A percentile compares a stretch with the other conserved stretches of the same genome.
Evolutionary conservation across 805 yeast genomes (phyloP).

Genomic region (Naumovozyma dairenensis): DNA sequence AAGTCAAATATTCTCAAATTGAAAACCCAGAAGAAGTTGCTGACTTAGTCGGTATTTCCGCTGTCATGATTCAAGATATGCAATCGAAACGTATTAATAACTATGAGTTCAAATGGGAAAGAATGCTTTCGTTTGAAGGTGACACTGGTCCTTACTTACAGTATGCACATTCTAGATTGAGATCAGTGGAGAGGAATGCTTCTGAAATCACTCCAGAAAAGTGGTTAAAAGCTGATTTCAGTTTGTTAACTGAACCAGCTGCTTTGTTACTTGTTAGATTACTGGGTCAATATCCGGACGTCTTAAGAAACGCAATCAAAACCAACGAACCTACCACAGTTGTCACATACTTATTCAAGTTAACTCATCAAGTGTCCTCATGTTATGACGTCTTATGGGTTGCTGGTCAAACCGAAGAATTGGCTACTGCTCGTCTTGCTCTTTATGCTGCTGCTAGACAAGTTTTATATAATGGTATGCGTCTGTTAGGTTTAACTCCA

Average conservation of each 20-base stretch:
- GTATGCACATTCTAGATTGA: constrained; percentile 94
- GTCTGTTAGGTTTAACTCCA: constrained; percentile 86
- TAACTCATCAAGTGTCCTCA: constrained; percentile 91
- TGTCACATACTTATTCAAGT: constrained; percentile 84
- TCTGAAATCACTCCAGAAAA: constrained; percentile 35
- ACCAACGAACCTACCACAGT: constrained; percentile 88
- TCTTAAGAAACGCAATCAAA: constrained; percentile 68
- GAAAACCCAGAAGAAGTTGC: constrained; percentile 92
- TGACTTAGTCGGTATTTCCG: constrained; percentile 90
- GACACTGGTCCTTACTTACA: constrained; percentile 98
- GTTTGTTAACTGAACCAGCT: constrained; percentile 57
- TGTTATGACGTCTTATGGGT: constrained; percentile 95
- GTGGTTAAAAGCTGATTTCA: constrained; percentile 42
- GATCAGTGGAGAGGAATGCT: constrained; percentile 87
- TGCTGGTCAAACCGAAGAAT: constrained; percentile 81
- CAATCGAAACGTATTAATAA: constrained; percentile 93
- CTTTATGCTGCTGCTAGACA: constrained; percentile 83
- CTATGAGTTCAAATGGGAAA: constrained; percentile 93
- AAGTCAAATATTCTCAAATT: constrained; percentile 82
- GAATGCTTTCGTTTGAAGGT: constrained; percentile 97
- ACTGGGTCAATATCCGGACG: constrained; percentile 86
- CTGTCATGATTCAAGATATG: constrained; percentile 99
- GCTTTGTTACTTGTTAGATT: constrained; percentile 66
- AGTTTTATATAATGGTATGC: constrained; percentile 83
- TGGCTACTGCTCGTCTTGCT: constrained; percentile 87